Evolutionary conservation across 768 basidiomycete species (phyloP).

Genomic region (Psilocybe subaeruginosa): DNA sequence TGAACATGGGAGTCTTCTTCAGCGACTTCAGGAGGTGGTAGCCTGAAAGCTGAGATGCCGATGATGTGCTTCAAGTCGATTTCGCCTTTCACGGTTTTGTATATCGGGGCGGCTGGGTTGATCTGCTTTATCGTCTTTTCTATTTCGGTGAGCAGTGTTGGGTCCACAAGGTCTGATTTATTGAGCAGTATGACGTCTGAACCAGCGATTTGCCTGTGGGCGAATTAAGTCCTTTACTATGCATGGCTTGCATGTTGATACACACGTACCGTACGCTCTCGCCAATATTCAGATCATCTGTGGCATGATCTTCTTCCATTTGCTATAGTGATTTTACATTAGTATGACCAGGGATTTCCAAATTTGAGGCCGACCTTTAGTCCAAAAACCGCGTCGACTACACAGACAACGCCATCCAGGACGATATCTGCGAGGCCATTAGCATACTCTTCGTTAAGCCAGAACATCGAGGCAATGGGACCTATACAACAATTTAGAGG

Average conservation of each 20-base stretch:
- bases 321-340: slow-evolving; percentile 50
- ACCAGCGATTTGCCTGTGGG: slow-evolving; percentile 83
- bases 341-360: too few relatives aligned
- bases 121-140: slow-evolving; percentile 69
- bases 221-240: background rate
- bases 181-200: slow-evolving; percentile 93
- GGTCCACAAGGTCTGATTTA: slow-evolving; percentile 78
- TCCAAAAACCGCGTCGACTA: slow-evolving; percentile 90
- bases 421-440: slow-evolving; percentile 71
- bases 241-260: background rate
- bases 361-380: slow-evolving; percentile 32
- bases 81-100: slow-evolving; percentile 69
- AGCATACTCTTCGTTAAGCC: slow-evolving; percentile 84
- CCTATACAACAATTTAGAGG: slow-evolving; percentile 39
- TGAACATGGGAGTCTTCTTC: slow-evolving; percentile 23
- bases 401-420: slow-evolving; percentile 89
- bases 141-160: slow-evolving; percentile 45
- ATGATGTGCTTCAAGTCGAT: slow-evolving; percentile 81
- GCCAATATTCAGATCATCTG: slow-evolving; percentile 54
- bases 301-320: slow-evolving; percentile 78
- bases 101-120: slow-evolving; percentile 80
- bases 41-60: slow-evolving; percentile 77
- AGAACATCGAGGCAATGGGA: slow-evolving; percentile 87
- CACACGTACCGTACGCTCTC: slow-evolving; percentile 73
- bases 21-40: slow-evolving; percentile 37